Conservation (phyloP, 176 grass and related monocot species). For the Juncus effusus region DNA sequence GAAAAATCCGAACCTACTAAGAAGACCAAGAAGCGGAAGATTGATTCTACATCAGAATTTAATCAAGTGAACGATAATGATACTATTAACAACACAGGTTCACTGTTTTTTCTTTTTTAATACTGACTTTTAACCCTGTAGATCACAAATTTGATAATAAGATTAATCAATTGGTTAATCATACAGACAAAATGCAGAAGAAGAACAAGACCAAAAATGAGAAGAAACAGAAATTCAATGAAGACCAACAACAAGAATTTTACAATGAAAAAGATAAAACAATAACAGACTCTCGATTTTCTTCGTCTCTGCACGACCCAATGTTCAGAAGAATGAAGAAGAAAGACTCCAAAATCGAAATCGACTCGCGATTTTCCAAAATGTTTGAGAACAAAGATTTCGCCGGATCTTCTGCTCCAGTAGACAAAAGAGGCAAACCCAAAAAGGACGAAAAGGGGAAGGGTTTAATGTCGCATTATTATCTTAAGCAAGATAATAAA, state of each 20-base stretch:
- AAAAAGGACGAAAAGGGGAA: constrained; percentile 40
- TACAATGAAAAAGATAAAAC: constrained; percentile 26
- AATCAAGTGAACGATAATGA: constrained; percentile 25
- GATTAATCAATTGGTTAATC: background rate
- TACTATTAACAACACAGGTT: constrained; percentile 3
- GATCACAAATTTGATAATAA: background rate
- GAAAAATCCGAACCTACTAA: background rate
- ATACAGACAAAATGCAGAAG: constrained; percentile 25
- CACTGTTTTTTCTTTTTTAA: background rate
- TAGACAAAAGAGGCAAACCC: constrained; percentile 68
- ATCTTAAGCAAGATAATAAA: constrained; percentile 50
- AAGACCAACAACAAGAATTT: background rate
- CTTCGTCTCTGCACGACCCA: constrained; percentile 50
- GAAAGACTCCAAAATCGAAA: constrained; percentile 63
- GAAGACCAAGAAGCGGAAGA: constrained; percentile 47
- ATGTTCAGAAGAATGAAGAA: constrained; percentile 61
- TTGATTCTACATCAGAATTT: constrained; percentile 26
- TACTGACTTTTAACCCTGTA: background rate
- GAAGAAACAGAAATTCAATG: background rate
- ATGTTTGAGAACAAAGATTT: constrained; percentile 72
- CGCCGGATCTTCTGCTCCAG: constrained; percentile 36
- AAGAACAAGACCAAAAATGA: constrained; percentile 23
- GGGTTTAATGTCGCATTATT: constrained; percentile 66
- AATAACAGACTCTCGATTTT: constrained; percentile 64
- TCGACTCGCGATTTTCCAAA: constrained; percentile 67